Percentiles rank a stretch among this genome's conserved stretches.
These are phyloP conservation scores for Warburgia ugandensis DNA, from an alignment of 164 flowering plant genomes.

Conservation along the genomic window DNA sequence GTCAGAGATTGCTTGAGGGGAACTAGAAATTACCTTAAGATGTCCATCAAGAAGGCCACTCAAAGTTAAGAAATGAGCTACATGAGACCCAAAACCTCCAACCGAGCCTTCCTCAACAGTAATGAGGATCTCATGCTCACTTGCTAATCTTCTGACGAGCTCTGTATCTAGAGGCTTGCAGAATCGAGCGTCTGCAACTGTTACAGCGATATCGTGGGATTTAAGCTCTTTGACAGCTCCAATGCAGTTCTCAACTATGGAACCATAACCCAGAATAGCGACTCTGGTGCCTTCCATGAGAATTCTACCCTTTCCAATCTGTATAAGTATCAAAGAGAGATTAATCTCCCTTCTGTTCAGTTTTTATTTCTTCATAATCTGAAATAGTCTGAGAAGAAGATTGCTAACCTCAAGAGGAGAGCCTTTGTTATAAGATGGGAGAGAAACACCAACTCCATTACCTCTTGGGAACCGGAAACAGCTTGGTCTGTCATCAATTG, in stretches of 20 bases:
- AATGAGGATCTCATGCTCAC: slow-evolving; percentile 65
- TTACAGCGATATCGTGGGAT: slow-evolving; percentile 29
- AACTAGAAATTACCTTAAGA: slow-evolving; percentile 51
- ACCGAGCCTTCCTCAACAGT: slow-evolving; percentile 84
- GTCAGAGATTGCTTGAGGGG: not conserved
- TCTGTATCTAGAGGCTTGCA: slow-evolving; percentile 81
- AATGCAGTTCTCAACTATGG: slow-evolving; percentile 63
- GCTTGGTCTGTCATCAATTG: slow-evolving; percentile 78
- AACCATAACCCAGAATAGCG: slow-evolving; percentile 76
- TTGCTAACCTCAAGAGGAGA: slow-evolving; percentile 61
- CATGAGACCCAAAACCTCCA: slow-evolving; percentile 92
- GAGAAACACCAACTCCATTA: slow-evolving; percentile 60
- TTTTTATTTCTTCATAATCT: not conserved
- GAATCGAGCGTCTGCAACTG: slow-evolving; percentile 86
- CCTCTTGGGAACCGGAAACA: slow-evolving; percentile 94
- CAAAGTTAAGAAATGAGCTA: slow-evolving; percentile 59
- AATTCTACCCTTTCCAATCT: slow-evolving; percentile 89
- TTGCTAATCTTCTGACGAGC: slow-evolving; percentile 58
- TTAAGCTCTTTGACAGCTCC: slow-evolving; percentile 54
- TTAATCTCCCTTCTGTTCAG: not conserved
- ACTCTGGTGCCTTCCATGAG: slow-evolving; percentile 69
- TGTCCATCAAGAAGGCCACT: slow-evolving; percentile 68
- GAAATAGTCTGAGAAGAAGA: not conserved
- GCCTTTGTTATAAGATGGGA: slow-evolving; percentile 71
- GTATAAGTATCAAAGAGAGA: slow-evolving; percentile 5